Conservation (phyloP, 2,329 filamentous ascomycete genomes). For the Talaromyces amestolkiae region DNA sequence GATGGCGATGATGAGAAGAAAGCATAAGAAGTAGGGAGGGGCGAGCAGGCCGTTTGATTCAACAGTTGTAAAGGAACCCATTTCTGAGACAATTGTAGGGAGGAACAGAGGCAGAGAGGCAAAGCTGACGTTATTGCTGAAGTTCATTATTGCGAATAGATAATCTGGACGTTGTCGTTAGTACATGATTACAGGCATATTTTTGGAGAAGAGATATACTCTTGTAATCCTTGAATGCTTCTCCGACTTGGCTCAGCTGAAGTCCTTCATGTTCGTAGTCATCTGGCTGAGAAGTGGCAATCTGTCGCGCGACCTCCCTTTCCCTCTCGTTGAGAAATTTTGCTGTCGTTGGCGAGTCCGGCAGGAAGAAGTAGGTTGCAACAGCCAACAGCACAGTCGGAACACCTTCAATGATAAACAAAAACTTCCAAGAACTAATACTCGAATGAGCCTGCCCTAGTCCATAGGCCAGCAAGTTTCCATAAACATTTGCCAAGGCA, state of each 20-base stretch:
- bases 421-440: not conserved
- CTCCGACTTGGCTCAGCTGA: conserved; percentile 21
- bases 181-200: not conserved
- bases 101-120: conserved; percentile 34
- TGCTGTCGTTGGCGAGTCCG: not conserved
- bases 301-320: not conserved
- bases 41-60: conserved; percentile 40
- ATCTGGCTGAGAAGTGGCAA: conserved; percentile 22
- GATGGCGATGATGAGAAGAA: conserved; percentile 38
- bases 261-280: conserved; percentile 25
- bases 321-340: not conserved
- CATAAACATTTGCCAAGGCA: conserved; percentile 38
- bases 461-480: conserved; percentile 15
- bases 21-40: conserved; percentile 43
- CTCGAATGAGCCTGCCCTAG: not conserved
- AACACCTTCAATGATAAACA: not conserved
- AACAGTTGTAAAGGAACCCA: conserved; percentile 34
- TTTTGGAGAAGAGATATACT: conserved; percentile 9
- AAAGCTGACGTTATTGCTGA: conserved; percentile 33
- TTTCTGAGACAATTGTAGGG: conserved; percentile 35
- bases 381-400: not conserved
- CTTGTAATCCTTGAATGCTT: conserved; percentile 21
- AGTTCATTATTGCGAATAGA: conserved; percentile 24
- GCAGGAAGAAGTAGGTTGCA: not conserved
- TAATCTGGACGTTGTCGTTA: conserved; percentile 15